These are phyloP conservation scores for Coniferiporia sulphurascens DNA, from an alignment of 1,284 basidiomycete species.

Conservation along the genomic window DNA sequence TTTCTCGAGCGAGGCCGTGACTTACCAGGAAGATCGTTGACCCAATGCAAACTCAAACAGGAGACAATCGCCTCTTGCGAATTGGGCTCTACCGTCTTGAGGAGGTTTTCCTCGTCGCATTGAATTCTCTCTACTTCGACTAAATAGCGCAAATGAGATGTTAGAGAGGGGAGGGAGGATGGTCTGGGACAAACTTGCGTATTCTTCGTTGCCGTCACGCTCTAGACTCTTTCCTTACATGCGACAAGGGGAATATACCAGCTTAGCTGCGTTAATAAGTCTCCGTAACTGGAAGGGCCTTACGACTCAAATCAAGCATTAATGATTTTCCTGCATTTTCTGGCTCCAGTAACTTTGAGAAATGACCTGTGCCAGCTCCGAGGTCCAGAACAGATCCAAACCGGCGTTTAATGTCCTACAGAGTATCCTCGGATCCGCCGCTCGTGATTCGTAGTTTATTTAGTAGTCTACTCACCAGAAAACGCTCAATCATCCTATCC, in stretches of 20 bases:
- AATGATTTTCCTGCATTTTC: conserved; percentile 70
- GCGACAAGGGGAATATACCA: background rate
- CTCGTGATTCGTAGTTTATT: background rate
- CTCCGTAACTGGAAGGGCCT: conserved; percentile 20
- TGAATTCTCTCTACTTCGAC: conserved; percentile 70
- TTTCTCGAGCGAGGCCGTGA: background rate
- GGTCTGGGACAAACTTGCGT: conserved; percentile 53
- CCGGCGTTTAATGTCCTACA: conserved; percentile 85
- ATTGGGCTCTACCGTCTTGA: conserved; percentile 58
- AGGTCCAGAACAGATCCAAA: conserved; percentile 84
- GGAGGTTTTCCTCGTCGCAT: conserved; percentile 75
- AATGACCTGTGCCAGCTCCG: conserved; percentile 92
- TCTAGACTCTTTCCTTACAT: conserved; percentile 55
- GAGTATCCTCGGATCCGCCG: background rate
- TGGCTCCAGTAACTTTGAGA: conserved; percentile 78
- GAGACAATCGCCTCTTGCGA: conserved; percentile 92
- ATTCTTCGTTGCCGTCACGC: conserved; percentile 70
- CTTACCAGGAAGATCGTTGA: conserved; percentile 92
- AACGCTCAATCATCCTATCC: conserved; percentile 84
- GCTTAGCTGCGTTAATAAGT: background rate
- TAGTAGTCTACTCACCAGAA: conserved; percentile 50
- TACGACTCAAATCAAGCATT: conserved; percentile 89
- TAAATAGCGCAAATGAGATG: conserved; percentile 28
- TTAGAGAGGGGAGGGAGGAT: conserved; percentile 9
- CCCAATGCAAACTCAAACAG: conserved; percentile 92